phyloP scores from a whole-genome alignment of 176 grass and related monocot genomes.

The Canna indica region DNA sequence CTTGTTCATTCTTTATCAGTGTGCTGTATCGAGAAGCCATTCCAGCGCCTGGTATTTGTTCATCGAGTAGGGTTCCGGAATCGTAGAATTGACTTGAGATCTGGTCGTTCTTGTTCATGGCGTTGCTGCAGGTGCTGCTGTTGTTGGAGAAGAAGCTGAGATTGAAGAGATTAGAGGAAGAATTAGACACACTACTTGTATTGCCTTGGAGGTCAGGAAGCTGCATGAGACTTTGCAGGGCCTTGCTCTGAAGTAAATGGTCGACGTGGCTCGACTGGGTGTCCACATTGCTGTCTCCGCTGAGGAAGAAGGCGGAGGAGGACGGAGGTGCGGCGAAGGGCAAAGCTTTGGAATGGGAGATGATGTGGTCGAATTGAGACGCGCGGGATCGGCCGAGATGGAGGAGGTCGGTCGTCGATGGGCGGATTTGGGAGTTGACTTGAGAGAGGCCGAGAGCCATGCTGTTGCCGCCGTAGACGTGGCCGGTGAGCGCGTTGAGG shows the following conservation, averaged over 20 bases:
- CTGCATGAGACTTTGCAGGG: constrained; percentile 84
- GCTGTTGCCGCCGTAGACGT: background rate
- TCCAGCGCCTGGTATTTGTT: too few species aligned
- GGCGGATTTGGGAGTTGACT: background rate
- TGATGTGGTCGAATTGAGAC: background rate
- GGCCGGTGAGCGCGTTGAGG: background rate
- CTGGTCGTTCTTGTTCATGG: constrained; percentile 24
- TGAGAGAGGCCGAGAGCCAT: background rate
- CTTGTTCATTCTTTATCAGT: constrained; percentile 47
- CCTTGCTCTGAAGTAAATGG: constrained; percentile 53
- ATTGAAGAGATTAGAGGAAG: constrained; percentile 47
- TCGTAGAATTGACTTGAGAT: too few species aligned
- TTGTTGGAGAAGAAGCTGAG: constrained; percentile 54
- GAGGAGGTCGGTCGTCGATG: too few species aligned
- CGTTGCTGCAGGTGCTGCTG: too few species aligned
- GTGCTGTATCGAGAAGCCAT: constrained; percentile 22
- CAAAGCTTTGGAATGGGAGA: background rate
- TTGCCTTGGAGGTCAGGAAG: constrained; percentile 71
- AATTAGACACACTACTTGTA: constrained; percentile 7
- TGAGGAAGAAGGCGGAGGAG: background rate
- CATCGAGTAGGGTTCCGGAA: constrained; percentile 45
- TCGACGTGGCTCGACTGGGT: too few species aligned
- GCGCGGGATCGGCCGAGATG: too few species aligned
- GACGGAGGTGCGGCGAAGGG: background rate
- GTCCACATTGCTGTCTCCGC: background rate